Conservation (phyloP, 1,284 basidiomycete genomes). For the Cutaneotrichosporon cutaneum region DNA sequence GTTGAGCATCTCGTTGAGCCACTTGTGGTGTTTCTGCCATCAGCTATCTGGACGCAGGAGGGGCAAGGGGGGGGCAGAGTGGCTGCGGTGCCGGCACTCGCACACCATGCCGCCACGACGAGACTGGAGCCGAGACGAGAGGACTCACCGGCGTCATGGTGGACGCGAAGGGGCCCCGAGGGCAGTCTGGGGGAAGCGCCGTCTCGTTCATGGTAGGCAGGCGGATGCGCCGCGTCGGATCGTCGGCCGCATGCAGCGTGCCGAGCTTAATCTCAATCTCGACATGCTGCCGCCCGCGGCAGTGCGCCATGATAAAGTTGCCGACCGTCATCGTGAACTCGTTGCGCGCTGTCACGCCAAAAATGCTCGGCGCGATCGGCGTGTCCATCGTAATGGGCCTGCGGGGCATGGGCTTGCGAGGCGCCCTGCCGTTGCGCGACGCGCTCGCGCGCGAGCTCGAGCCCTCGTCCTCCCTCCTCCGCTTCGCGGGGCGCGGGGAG, state of each 20-base stretch:
- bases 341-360: constrained; percentile 88
- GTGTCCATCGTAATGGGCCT: background rate
- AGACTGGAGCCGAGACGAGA: no score
- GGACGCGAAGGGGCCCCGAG: constrained; percentile 70
- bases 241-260: constrained; percentile 63
- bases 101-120: no score
- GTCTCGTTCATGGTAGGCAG: constrained; percentile 79
- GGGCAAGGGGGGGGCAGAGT: constrained; percentile 5
- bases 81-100: no score
- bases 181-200: constrained; percentile 55
- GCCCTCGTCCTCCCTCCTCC: constrained; percentile 26
- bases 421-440: background rate
- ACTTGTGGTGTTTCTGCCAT: constrained; percentile 72
- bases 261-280: constrained; percentile 94
- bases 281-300: constrained; percentile 52
- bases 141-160: constrained; percentile 78
- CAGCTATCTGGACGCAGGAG: constrained; percentile 2
- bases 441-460: constrained; percentile 7
- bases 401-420: background rate
- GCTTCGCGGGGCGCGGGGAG: constrained; percentile 30
- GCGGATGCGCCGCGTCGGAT: constrained; percentile 27
- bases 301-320: constrained; percentile 68
- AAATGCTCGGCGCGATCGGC: constrained; percentile 73
- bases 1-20: constrained; percentile 84
- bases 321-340: constrained; percentile 90